phyloP scores from a whole-genome alignment of 2,329 filamentous ascomycete genomes.

The Biscogniauxia sp. region DNA sequence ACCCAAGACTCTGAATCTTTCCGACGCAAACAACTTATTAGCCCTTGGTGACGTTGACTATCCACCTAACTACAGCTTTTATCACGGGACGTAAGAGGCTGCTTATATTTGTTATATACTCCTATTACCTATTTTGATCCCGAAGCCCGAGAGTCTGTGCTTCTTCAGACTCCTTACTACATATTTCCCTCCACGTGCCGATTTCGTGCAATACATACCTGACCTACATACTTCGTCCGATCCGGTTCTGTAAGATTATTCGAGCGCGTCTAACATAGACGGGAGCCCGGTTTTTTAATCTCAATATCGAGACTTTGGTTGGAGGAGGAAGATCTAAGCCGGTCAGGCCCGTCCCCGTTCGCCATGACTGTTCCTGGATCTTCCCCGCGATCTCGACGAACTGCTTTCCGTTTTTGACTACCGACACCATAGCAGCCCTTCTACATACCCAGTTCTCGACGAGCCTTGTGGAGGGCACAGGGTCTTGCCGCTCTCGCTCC shows the following conservation, averaged over 20 bases:
- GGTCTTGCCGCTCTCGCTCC: conserved; percentile 6
- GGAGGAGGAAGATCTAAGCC: conserved; percentile 6
- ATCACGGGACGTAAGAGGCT: not conserved
- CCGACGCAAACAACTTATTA: not conserved
- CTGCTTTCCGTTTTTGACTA: conserved; percentile 32
- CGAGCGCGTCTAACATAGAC: not conserved
- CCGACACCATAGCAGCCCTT: conserved; percentile 17
- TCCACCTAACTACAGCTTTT: not conserved
- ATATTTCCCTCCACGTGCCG: not conserved
- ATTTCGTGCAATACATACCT: not conserved
- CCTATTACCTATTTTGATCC: not conserved
- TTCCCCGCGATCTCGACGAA: conserved; percentile 29
- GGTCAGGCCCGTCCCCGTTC: conserved; percentile 14
- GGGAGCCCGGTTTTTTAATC: not conserved
- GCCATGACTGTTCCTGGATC: conserved; percentile 22
- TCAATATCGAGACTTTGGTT: not conserved
- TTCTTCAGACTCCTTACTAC: not conserved
- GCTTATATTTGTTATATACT: not conserved
- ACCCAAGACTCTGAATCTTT: not conserved
- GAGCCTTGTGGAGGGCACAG: conserved; percentile 23
- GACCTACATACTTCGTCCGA: not conserved
- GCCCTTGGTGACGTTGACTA: not conserved
- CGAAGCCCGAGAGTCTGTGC: not conserved
- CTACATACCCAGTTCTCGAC: conserved; percentile 9
- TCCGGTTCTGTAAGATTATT: not conserved